These are phyloP conservation scores for Solanum habrochaites DNA, from an alignment of 257 asterid species.

Conservation along the genomic window DNA sequence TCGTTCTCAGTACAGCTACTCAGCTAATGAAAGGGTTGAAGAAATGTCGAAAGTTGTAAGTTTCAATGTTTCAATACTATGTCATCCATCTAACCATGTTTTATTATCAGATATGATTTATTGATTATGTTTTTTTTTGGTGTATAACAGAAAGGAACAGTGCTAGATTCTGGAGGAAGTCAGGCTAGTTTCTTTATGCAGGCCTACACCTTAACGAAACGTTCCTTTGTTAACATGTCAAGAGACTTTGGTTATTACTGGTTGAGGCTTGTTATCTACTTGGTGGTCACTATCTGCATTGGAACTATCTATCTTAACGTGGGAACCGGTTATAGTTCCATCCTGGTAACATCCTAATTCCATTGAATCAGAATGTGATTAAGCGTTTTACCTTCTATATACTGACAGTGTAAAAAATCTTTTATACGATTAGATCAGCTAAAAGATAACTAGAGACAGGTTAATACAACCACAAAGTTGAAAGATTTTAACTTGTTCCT, in stretches of 20 bases:
- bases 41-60: conserved; percentile 87
- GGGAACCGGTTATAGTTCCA: conserved; percentile 84
- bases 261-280: conserved; percentile 88
- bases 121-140: not conserved
- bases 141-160: conserved; percentile 75
- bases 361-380: not conserved
- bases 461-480: not conserved
- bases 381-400: not conserved
- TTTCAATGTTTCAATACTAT: not conserved
- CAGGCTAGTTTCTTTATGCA: conserved; percentile 97
- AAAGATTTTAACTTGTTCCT: not conserved
- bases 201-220: conserved; percentile 70
- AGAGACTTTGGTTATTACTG: conserved; percentile 99
- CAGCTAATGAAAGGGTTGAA: conserved; percentile 66
- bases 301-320: conserved; percentile 91
- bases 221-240: conserved; percentile 92
- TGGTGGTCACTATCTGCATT: conserved; percentile 89
- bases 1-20: conserved; percentile 45
- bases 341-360: conserved; percentile 41
- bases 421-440: not conserved
- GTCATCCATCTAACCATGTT: not conserved
- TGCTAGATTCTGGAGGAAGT: conserved; percentile 93
- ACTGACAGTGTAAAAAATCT: not conserved
- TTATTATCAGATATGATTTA: not conserved
- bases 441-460: not conserved